These are phyloP conservation scores for Cyclotella kingstonii DNA, from an alignment of 108 stramenopile species.

Conservation along the genomic window DNA sequence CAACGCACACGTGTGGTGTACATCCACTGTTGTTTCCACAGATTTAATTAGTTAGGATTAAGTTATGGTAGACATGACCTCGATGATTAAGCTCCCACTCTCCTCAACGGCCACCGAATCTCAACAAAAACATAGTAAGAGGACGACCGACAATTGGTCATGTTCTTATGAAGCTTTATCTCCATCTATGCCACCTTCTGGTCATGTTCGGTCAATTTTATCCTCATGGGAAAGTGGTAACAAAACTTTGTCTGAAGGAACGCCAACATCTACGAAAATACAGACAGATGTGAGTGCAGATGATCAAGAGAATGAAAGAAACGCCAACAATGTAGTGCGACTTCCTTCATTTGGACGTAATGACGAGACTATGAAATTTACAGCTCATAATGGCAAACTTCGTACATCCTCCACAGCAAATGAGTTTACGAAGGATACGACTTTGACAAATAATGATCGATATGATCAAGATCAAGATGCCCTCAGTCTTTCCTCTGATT, in stretches of 20 bases:
- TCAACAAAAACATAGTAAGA: no score
- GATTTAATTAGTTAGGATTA: no score
- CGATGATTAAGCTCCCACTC: no score
- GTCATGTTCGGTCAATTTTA: conserved; percentile 18
- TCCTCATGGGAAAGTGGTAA: conserved; percentile 8
- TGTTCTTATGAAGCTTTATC: no score
- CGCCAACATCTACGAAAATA: not conserved
- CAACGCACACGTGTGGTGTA: no score
- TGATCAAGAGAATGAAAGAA: conserved; percentile 6
- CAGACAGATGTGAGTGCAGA: not conserved
- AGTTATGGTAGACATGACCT: no score
- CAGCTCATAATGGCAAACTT: not conserved
- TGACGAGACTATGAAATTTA: not conserved
- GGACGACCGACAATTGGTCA: no score
- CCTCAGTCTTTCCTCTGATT: conserved; percentile 11
- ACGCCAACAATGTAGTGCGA: not conserved
- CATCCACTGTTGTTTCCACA: no score
- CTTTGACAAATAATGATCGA: conserved; percentile 1
- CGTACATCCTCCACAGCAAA: not conserved
- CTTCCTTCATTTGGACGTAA: not conserved
- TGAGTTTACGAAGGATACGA: not conserved
- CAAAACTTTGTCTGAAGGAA: not conserved
- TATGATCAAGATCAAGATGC: no score
- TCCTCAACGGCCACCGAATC: no score
- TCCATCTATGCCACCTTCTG: conserved; percentile 5